Evolutionary conservation across 768 basidiomycete species (phyloP), one percentile per base, ranked within the genome.

Genomic region (Ramaria sp.): DNA sequence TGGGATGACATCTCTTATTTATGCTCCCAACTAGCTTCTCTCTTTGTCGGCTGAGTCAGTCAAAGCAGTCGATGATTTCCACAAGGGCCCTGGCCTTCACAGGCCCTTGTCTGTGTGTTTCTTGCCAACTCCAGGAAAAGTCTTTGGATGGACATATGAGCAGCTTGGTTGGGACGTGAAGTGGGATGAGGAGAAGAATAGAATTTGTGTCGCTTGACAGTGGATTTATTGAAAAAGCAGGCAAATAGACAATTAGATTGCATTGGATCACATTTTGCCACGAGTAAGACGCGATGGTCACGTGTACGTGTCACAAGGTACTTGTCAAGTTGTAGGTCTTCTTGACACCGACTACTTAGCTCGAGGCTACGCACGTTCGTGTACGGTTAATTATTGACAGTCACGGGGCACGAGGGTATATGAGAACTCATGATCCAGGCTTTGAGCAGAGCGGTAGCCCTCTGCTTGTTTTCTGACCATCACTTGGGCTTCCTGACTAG

Each of bases 101-200:
- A 49, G 48, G n/a, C 48, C 48, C 1, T 30, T 49, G 19, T 10
- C 7, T 30, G 27, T 11, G 7, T 22, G 15, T 20, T 49, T 22
- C 11, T 19, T 10, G 31, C 48, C 17, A 27, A 31, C 39, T 12
- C 41, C 41, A 9, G 41, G 45, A 27, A 43, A 12, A 34, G 41
- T 54, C 7, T 45, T 54, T 46, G 53, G 53, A 42, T 54, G 53
- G 41, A 54, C 53, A 33, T 54, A 54, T 45, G 53, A 54, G 31
- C 53, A 46, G 19, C 27, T 54, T 20, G 53, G 53, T 1, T 54
- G 53, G 53, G n/a, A 49, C 24, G 17, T 49, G 12, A 49, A 49
- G 48, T 49, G 48, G 48, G 48, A 49, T 30, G 31, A 49, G 7
- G 48, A 49, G 48, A 30, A 27, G n/a, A 49, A 49, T 24, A 9